A percentile compares a stretch with the other conserved stretches of the same genome.
phyloP scores from a whole-genome alignment of 139 green algal species.

The Tetraselmis chui region DNA sequence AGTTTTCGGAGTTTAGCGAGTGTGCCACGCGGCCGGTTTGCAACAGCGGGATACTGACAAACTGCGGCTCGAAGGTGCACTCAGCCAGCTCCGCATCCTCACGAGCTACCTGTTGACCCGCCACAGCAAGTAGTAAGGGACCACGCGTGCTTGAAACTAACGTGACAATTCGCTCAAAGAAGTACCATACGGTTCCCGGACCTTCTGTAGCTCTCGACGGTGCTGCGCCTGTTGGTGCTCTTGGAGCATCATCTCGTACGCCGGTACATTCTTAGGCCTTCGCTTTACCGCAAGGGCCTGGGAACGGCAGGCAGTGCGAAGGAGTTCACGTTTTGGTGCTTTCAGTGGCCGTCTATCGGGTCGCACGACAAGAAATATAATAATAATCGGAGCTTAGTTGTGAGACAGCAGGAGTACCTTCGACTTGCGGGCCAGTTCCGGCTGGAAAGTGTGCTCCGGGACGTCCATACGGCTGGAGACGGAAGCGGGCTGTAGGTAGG shows the following conservation, averaged over 20 bases:
- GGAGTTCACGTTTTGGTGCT: too few species aligned
- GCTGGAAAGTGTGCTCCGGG: neutral
- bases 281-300: neutral
- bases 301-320: neutral
- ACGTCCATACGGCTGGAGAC: neutral
- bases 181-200: neutral
- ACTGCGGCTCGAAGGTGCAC: neutral
- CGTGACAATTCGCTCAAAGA: too few species aligned
- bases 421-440: neutral
- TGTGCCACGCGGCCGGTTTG: neutral
- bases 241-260: neutral
- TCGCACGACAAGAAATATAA: too few species aligned
- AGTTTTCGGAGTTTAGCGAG: neutral
- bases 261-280: neutral
- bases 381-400: too few species aligned
- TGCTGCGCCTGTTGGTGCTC: neutral
- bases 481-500: neutral
- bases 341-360: too few species aligned
- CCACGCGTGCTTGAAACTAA: too few species aligned
- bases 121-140: too few species aligned
- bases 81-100: neutral
- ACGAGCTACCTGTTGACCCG: neutral
- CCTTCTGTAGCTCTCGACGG: neutral
- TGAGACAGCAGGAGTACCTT: too few species aligned
- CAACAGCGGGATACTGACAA: neutral